These are phyloP conservation scores for Plicaturopsis crispa DNA, from an alignment of 768 basidiomycete genomes.

Conservation along the genomic window DNA sequence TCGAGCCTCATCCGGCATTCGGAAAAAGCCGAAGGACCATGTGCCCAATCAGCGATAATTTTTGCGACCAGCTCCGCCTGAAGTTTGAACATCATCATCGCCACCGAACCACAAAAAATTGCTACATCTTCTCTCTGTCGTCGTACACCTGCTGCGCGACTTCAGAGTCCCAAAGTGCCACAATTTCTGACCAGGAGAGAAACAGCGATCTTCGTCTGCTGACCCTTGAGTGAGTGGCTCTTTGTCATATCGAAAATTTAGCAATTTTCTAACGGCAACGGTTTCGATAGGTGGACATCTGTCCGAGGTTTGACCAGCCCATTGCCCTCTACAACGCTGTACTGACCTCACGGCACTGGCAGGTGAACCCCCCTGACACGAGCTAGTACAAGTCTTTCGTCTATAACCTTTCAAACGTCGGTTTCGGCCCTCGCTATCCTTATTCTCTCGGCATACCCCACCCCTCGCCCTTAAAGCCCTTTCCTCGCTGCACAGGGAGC, in stretches of 20 bases:
- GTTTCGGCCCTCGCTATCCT: slow-evolving; percentile 4
- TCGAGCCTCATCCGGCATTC: too few relatives aligned
- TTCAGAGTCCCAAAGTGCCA: slow-evolving; percentile 34
- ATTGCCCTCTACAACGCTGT: slow-evolving; percentile 3
- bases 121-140: too few relatives aligned
- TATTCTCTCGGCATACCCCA: slow-evolving; percentile 6
- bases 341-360: slow-evolving; percentile 14
- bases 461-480: slow-evolving; percentile 36
- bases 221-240: slow-evolving; percentile 60
- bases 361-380: slow-evolving; percentile 81
- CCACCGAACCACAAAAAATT: too few relatives aligned
- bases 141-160: slow-evolving; percentile 34
- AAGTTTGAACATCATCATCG: too few relatives aligned
- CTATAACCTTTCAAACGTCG: background rate
- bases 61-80: too few relatives aligned
- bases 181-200: slow-evolving; percentile 70
- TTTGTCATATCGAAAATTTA: background rate
- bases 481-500: slow-evolving; percentile 67
- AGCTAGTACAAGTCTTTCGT: slow-evolving; percentile 10
- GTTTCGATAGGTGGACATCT: slow-evolving; percentile 83
- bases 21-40: too few relatives aligned
- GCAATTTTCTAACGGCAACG: slow-evolving; percentile 1
- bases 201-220: slow-evolving; percentile 76
- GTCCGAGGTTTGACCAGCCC: slow-evolving; percentile 51
- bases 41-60: too few relatives aligned